These are phyloP conservation scores for Begonia fuchsioides DNA, from an alignment of 306 rosid species.

Conservation along the genomic window DNA sequence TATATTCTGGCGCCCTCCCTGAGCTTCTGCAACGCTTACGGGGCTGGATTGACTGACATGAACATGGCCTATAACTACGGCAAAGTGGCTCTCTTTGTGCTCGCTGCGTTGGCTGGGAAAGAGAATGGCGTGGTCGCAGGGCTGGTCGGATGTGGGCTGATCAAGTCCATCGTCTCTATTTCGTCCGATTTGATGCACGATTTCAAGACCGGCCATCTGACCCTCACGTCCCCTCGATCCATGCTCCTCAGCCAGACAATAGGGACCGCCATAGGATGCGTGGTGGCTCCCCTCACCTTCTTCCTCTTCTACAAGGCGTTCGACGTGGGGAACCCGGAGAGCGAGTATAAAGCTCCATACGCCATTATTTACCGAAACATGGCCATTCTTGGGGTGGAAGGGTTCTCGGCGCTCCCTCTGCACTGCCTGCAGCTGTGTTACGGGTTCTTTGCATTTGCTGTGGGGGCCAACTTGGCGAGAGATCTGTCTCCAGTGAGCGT, in stretches of 20 bases:
- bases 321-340: conserved; percentile 69
- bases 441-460: conserved; percentile 63
- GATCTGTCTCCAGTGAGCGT: conserved; percentile 41
- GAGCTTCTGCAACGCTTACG: conserved; percentile 96
- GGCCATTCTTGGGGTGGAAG: conserved; percentile 88
- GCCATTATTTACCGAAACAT: conserved; percentile 89
- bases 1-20: conserved; percentile 78
- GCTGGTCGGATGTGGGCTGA: conserved; percentile 85
- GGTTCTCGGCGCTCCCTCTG: conserved; percentile 76
- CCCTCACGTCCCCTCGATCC: conserved; percentile 82
- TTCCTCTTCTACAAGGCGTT: conserved; percentile 89
- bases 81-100: conserved; percentile 89
- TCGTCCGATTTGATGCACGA: conserved; percentile 98
- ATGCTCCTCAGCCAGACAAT: conserved; percentile 93
- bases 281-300: conserved; percentile 82
- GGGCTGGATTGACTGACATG: conserved; percentile 93
- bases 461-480: conserved; percentile 60
- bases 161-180: conserved; percentile 82
- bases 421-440: conserved; percentile 84
- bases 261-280: conserved; percentile 84
- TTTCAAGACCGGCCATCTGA: conserved; percentile 86
- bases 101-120: conserved; percentile 62
- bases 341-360: conserved; percentile 89
- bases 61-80: conserved; percentile 98
- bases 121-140: conserved; percentile 81